phyloP scores from a whole-genome alignment of 176 grass and related monocot genomes.

The Zizania latifolia region DNA sequence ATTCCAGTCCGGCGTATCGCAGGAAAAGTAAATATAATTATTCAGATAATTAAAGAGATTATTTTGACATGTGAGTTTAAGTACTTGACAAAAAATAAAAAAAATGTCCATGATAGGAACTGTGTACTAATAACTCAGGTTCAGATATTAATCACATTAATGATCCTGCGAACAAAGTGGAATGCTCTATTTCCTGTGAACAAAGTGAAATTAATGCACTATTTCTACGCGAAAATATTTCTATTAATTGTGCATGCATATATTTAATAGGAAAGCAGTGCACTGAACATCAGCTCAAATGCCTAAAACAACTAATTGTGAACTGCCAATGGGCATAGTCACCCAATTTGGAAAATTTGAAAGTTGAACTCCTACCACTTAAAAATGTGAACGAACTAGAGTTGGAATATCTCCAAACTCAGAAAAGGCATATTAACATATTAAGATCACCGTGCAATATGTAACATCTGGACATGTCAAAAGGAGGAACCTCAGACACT shows the following conservation, averaged over 20 bases:
- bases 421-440: background rate
- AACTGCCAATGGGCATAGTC: background rate
- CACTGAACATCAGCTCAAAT: background rate
- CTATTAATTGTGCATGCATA: too few species aligned
- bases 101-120: background rate
- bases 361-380: background rate
- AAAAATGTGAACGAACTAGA: background rate
- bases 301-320: background rate
- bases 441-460: background rate
- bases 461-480: background rate
- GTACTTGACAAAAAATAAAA: background rate
- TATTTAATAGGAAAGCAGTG: conserved; percentile 1
- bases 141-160: background rate
- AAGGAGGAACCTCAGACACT: background rate
- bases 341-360: background rate
- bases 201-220: too few species aligned
- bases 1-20: background rate
- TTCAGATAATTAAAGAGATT: background rate
- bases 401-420: background rate
- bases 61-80: background rate
- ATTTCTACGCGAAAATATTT: too few species aligned
- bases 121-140: background rate
- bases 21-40: background rate
- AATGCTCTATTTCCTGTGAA: too few species aligned
- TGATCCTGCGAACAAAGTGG: background rate